Evolutionary conservation across 2,329 filamentous ascomycete species (phyloP).

Genomic region (Lithohypha guttulata): DNA sequence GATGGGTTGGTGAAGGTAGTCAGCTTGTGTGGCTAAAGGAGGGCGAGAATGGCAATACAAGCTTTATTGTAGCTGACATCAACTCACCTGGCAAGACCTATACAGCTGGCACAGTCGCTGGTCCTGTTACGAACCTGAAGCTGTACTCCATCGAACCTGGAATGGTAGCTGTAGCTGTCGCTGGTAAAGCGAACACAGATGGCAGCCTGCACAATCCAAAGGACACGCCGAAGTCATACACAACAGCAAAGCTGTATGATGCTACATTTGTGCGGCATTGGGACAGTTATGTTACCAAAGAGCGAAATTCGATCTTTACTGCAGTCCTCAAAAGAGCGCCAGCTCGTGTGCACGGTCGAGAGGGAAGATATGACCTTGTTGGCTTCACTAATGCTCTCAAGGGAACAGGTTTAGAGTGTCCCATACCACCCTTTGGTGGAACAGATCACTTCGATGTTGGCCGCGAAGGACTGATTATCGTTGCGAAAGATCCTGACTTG

Average conservation of each 20-base stretch:
- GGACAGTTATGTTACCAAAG: constrained; percentile 40
- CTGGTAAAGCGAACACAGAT: constrained; percentile 37
- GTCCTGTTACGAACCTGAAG: constrained; percentile 37
- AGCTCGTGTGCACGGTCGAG: constrained; percentile 28
- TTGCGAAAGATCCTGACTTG: constrained; percentile 36
- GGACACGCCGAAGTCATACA: constrained; percentile 36
- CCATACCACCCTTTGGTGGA: constrained; percentile 39
- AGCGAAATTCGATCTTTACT: constrained; percentile 41
- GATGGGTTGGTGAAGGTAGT: constrained; percentile 35
- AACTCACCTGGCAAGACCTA: constrained; percentile 31
- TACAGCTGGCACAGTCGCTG: constrained; percentile 36
- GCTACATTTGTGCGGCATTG: constrained; percentile 44
- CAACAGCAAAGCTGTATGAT: constrained; percentile 39
- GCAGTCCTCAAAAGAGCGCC: constrained; percentile 35
- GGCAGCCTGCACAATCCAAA: constrained; percentile 41
- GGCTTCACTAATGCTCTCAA: constrained; percentile 35
- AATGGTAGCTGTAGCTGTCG: constrained; percentile 36
- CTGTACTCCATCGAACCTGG: constrained; percentile 32
- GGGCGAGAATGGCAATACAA: constrained; percentile 35
- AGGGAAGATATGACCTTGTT: constrained; percentile 29
- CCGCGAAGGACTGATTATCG: constrained; percentile 28
- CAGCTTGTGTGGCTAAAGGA: constrained; percentile 38
- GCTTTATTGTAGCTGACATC: constrained; percentile 35
- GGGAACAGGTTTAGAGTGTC: constrained; percentile 33
- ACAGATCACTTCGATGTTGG: constrained; percentile 38